Evolutionary conservation across 441 rosid genomes (phyloP), one percentile per base, ranked within the genome.

Genomic region (Populus hybrid): DNA sequence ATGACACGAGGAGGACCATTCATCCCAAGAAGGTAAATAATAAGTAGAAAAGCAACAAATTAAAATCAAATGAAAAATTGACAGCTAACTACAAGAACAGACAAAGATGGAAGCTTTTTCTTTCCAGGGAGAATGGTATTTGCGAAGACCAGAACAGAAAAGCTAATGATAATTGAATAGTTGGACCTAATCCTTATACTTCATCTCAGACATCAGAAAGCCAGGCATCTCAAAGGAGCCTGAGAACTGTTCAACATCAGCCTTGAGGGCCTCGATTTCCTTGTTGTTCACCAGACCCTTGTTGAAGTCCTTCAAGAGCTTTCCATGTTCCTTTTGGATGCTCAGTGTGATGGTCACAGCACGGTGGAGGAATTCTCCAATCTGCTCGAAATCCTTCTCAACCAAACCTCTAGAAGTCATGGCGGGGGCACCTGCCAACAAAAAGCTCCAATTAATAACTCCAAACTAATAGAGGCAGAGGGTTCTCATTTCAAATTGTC

Each of bases 371-470:
- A 96, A 94, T 82, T 92, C 99, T 70, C 92, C 98, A 0, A 96
- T 91, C 87, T 91, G 86, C 88, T 91, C 97, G 6, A 96, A 96
- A 89, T 96, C 99, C 87, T 91, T 91, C 88, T 96, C 98, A 4
- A 91, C 85, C 90, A 96, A 83, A 24, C 99, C 99, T 74, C 99
- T 87, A 18, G 99, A 96, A 23, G 99, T 96, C 99, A 96, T 96
- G 24, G 99, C 98, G 0, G 99, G 99, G 66, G 99, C 68, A 72
- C 99, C 99, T 96, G 80, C 71, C 71, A 78, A 69, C 74, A 76
- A 9, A 72, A 74, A 50, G 35, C 42, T 19, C 42, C 71, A 4
- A 10, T 71, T 32, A 76, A 28, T n/a, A 21, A 30, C 23, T 23
- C 46, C 35, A 34, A 34, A 5, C 35, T 34, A 34, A 34, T 34